Evolutionary conservation across 2,329 filamentous ascomycete species (phyloP).

Genomic region (Neurospora sp.): DNA sequence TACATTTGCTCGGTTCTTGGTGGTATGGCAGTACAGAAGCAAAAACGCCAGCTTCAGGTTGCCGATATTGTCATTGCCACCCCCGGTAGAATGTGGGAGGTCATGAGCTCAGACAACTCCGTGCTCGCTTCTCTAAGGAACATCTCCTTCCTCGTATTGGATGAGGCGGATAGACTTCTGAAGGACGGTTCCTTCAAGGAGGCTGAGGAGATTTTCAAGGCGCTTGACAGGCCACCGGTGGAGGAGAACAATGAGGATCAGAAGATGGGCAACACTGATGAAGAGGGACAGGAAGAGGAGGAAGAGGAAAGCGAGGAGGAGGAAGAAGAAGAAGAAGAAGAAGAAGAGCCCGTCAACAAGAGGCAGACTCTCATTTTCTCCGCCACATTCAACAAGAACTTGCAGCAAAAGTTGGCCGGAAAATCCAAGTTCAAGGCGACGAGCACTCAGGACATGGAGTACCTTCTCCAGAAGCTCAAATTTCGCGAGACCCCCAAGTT

Average conservation of each 20-base stretch:
- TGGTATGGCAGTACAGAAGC: constrained; percentile 88
- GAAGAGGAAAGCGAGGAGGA: constrained; percentile 27
- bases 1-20: constrained; percentile 86
- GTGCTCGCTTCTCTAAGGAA: constrained; percentile 61
- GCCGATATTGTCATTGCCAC: constrained; percentile 93
- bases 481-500: constrained; percentile 84
- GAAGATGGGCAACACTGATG: constrained; percentile 46
- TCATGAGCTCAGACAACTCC: constrained; percentile 66
- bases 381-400: constrained; percentile 82
- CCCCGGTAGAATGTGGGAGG: constrained; percentile 88
- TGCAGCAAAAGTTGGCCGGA: constrained; percentile 84
- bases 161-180: constrained; percentile 87
- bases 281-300: constrained; percentile 37
- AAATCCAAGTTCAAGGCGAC: constrained; percentile 61
- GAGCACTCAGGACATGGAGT: constrained; percentile 78
- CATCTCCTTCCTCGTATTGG: constrained; percentile 77
- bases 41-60: constrained; percentile 71
- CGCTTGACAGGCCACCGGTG: constrained; percentile 53
- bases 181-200: constrained; percentile 95
- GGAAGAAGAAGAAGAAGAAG: constrained; percentile 38
- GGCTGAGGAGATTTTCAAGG: constrained; percentile 74
- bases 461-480: constrained; percentile 79
- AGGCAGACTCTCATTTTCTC: constrained; percentile 94
- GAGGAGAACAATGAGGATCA: background rate
- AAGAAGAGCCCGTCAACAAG: constrained; percentile 23